Conservation (phyloP, 2,329 filamentous ascomycete genomes). For the Cladosporium oxysporum region DNA sequence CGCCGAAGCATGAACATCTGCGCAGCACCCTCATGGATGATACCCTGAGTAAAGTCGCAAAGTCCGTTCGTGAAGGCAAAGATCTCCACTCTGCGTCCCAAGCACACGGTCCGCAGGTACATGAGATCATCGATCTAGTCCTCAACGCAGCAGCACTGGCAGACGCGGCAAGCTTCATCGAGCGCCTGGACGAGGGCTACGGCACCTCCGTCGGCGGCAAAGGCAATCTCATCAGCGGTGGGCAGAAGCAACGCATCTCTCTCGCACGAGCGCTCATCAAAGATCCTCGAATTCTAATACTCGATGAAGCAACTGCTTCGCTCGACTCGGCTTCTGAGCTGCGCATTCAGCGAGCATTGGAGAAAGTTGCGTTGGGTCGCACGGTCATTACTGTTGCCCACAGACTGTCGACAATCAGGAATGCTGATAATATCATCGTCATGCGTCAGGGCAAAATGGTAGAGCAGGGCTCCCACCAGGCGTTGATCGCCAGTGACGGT, state of each 20-base stretch:
- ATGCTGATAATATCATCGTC: slow-evolving; percentile 46
- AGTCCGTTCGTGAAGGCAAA: slow-evolving; percentile 40
- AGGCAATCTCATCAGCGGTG: slow-evolving; percentile 38
- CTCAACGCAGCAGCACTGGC: slow-evolving; percentile 31
- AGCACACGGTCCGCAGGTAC: slow-evolving; percentile 34
- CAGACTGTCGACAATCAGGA: slow-evolving; percentile 43
- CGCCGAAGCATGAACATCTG: slow-evolving; percentile 22
- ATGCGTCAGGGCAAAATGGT: slow-evolving; percentile 42
- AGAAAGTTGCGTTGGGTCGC: slow-evolving; percentile 37
- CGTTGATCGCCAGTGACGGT: slow-evolving; percentile 25
- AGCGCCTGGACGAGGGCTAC: slow-evolving; percentile 51
- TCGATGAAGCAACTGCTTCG: slow-evolving; percentile 48
- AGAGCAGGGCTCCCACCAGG: slow-evolving; percentile 42
- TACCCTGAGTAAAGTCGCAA: slow-evolving; percentile 29
- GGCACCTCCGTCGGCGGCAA: slow-evolving; percentile 51
- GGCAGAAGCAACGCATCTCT: slow-evolving; percentile 47
- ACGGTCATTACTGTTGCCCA: slow-evolving; percentile 48
- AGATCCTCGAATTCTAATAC: slow-evolving; percentile 42
- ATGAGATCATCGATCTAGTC: slow-evolving; percentile 38
- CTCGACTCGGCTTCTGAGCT: slow-evolving; percentile 31
- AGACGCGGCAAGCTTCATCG: slow-evolving; percentile 50
- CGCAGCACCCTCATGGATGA: slow-evolving; percentile 13
- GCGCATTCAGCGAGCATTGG: slow-evolving; percentile 40
- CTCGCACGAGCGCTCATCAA: slow-evolving; percentile 47
- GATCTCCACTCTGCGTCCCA: slow-evolving; percentile 38